Conservation (phyloP, 305 asterid species). For the Solanum aculeatissimum region DNA sequence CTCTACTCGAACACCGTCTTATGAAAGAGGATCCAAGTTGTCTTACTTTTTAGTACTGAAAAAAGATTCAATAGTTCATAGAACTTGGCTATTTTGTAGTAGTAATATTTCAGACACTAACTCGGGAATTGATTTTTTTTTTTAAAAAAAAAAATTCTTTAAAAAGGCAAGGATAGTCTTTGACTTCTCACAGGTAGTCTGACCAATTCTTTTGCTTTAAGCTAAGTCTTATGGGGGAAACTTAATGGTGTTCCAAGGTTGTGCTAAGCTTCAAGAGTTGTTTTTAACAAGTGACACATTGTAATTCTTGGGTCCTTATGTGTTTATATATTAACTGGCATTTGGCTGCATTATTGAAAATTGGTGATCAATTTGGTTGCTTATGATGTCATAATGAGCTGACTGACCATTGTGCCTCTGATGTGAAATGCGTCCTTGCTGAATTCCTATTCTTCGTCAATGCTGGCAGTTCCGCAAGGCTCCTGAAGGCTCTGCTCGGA, state of each 20-base stretch:
- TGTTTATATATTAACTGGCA: not conserved
- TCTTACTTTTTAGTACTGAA: not conserved
- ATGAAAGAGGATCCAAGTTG: not conserved
- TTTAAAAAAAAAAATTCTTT: too few relatives aligned
- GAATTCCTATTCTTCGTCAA: not conserved
- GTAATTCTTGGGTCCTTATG: not conserved
- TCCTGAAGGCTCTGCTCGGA: conserved; percentile 51
- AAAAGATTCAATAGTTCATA: not conserved
- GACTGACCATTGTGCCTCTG: not conserved
- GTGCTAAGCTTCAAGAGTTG: not conserved
- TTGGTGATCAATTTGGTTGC: not conserved
- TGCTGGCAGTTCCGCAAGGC: conserved; percentile 56
- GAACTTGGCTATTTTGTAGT: not conserved
- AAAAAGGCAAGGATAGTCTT: not conserved
- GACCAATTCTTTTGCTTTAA: not conserved
- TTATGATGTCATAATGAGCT: not conserved
- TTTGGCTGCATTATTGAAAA: not conserved
- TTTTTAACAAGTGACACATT: not conserved
- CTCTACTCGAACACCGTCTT: not conserved
- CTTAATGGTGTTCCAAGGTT: not conserved
- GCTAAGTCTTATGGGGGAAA: not conserved
- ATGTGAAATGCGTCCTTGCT: not conserved
- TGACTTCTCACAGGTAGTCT: not conserved
- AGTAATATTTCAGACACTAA: not conserved
- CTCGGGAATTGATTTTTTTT: not conserved